These are phyloP conservation scores for Mycena chlorophos DNA, from an alignment of 768 basidiomycete genomes.

Conservation along the genomic window DNA sequence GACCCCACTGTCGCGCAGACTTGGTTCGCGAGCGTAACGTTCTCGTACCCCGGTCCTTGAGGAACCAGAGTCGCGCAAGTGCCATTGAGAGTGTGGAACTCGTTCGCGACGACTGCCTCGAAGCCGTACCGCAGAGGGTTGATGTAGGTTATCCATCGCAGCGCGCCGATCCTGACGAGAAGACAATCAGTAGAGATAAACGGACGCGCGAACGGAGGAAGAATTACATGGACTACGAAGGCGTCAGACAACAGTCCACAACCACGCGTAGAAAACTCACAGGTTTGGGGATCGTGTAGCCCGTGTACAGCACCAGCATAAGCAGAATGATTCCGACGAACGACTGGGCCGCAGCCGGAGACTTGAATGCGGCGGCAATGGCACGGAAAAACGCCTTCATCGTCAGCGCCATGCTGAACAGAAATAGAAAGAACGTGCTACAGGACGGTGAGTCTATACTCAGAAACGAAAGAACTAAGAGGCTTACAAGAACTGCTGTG, in stretches of 20 bases:
- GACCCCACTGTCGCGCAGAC: conserved; percentile 76
- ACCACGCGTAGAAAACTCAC: neutral
- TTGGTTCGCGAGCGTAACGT: conserved; percentile 60
- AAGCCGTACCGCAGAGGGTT: conserved; percentile 72
- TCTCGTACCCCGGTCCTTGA: conserved; percentile 61
- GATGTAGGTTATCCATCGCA: conserved; percentile 54
- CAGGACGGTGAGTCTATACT: neutral
- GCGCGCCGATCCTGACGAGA: conserved; percentile 48
- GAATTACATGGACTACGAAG: conserved; percentile 17
- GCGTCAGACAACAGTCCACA: neutral
- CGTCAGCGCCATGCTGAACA: conserved; percentile 49
- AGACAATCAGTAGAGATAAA: neutral
- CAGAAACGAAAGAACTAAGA: neutral
- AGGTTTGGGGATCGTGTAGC: conserved; percentile 51
- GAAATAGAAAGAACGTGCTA: conserved; percentile 51
- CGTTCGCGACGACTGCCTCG: conserved; percentile 75
- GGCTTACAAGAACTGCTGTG: conserved; percentile 55
- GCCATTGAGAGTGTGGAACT: conserved; percentile 73
- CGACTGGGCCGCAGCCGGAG: conserved; percentile 50
- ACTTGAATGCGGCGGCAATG: conserved; percentile 48
- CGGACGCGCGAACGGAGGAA: neutral
- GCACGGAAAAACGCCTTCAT: conserved; percentile 68
- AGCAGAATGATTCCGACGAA: conserved; percentile 42
- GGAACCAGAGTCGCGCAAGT: conserved; percentile 61
- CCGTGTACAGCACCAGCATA: conserved; percentile 52